A percentile compares a stretch with the other conserved stretches of the same genome.
Conservation (phyloP, 805 yeast genomes). For the Kuraishia borneana region DNA sequence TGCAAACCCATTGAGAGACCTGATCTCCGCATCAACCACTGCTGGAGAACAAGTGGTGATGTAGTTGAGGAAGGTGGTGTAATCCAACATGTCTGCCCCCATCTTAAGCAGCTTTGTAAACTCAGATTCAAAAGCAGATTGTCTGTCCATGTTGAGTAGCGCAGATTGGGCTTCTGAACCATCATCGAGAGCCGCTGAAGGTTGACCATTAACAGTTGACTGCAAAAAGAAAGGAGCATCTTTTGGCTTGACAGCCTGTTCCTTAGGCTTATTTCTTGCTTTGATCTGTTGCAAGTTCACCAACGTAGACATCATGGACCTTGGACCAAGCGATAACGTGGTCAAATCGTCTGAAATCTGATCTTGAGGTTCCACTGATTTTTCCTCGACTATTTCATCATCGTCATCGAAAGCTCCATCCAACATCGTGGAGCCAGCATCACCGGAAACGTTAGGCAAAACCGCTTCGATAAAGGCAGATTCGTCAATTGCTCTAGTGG, state of each 20-base stretch:
- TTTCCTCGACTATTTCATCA: slow-evolving; percentile 14
- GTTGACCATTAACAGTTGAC: slow-evolving; percentile 20
- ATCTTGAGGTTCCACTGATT: slow-evolving; percentile 38
- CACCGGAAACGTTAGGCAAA: slow-evolving; percentile 72
- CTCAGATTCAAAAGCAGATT: slow-evolving; percentile 52
- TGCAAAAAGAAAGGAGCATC: slow-evolving; percentile 73
- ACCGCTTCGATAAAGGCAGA: slow-evolving; percentile 53
- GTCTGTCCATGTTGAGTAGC: slow-evolving; percentile 15
- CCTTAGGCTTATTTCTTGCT: slow-evolving; percentile 80
- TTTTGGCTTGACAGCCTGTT: slow-evolving; percentile 77
- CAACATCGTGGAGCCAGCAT: slow-evolving; percentile 56
- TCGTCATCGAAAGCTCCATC: slow-evolving; percentile 68
- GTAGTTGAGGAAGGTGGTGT: slow-evolving; percentile 37
- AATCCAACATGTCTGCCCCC: slow-evolving; percentile 29
- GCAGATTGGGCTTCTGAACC: slow-evolving; percentile 18
- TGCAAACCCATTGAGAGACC: slow-evolving; percentile 57
- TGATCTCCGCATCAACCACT: slow-evolving; percentile 72
- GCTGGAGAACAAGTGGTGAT: slow-evolving; percentile 63
- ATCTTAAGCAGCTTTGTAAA: slow-evolving; percentile 59
- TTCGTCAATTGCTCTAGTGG: slow-evolving; percentile 67
- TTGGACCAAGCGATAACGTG: slow-evolving; percentile 70
- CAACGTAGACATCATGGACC: slow-evolving; percentile 68
- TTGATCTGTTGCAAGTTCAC: slow-evolving; percentile 76
- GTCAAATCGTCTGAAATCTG: slow-evolving; percentile 55
- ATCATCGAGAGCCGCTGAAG: slow-evolving; percentile 1